Conservation (phyloP, 1,139 yeast species). For the Nematodospora anomalae region DNA sequence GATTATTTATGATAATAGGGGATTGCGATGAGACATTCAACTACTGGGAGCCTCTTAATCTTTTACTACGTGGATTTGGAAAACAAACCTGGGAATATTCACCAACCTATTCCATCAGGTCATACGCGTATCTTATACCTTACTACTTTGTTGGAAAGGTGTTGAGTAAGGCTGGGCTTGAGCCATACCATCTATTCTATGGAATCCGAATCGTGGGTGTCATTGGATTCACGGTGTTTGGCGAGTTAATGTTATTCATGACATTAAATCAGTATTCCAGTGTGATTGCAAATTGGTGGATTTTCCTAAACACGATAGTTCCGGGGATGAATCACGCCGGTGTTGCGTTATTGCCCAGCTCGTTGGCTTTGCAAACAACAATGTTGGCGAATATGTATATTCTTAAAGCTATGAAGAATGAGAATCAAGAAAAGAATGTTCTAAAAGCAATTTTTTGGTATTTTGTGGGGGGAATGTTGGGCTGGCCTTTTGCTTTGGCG, state of each 20-base stretch:
- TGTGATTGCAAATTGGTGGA: constrained; percentile 57
- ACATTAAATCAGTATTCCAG: constrained; percentile 41
- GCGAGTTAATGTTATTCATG: constrained; percentile 53
- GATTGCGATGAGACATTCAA: constrained; percentile 89
- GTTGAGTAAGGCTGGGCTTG: constrained; percentile 4
- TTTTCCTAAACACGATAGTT: constrained; percentile 44
- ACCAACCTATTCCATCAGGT: constrained; percentile 83
- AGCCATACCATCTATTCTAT: constrained; percentile 40
- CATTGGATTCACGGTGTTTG: constrained; percentile 51
- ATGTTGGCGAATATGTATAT: constrained; percentile 49
- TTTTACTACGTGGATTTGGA: constrained; percentile 77
- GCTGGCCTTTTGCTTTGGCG: constrained; percentile 88
- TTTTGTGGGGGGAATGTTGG: constrained; percentile 70
- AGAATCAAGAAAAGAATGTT: constrained; percentile 10
- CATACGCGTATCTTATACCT: constrained; percentile 74
- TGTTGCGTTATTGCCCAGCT: constrained; percentile 81
- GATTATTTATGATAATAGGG: constrained; percentile 63
- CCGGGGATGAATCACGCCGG: constrained; percentile 87
- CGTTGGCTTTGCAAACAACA: constrained; percentile 74
- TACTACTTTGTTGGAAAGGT: constrained; percentile 32
- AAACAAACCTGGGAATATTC: constrained; percentile 97
- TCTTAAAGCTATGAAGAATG: constrained; percentile 18
- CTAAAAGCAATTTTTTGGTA: constrained; percentile 48
- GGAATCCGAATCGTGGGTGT: constrained; percentile 51
- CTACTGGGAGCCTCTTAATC: constrained; percentile 91